These are phyloP conservation scores for Lipomyces starkeyi DNA, from an alignment of 805 yeast species.

Conservation along the genomic window DNA sequence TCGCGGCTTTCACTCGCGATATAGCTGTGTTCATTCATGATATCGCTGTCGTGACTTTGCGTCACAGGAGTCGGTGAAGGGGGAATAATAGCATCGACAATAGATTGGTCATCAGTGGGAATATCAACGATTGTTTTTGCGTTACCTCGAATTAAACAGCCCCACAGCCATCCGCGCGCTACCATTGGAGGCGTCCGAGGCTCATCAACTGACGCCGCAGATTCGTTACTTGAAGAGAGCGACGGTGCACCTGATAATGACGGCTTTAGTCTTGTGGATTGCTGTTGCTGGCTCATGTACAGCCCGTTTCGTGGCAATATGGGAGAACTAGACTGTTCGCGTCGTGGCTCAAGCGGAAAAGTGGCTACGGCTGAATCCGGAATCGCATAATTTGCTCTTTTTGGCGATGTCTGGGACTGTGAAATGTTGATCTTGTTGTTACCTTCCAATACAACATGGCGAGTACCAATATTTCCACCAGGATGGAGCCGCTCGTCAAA, in stretches of 20 bases:
- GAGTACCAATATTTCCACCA: conserved; percentile 44
- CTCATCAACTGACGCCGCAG: background rate
- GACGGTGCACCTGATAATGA: background rate
- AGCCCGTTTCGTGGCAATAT: background rate
- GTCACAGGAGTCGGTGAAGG: conserved; percentile 28
- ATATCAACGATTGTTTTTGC: conserved; percentile 13
- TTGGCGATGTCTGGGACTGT: background rate
- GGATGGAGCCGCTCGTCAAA: conserved; percentile 40
- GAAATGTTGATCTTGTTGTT: background rate
- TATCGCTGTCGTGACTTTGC: background rate
- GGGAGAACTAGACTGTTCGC: conserved; percentile 5
- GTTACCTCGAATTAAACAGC: conserved; percentile 36
- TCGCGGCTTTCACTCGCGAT: background rate
- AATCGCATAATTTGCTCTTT: background rate
- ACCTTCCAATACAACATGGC: conserved; percentile 4
- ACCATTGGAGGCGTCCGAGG: conserved; percentile 1
- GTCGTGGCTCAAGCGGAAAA: background rate
- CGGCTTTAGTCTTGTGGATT: background rate
- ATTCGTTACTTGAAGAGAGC: background rate
- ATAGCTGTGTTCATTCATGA: background rate
- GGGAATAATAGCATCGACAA: conserved; percentile 24
- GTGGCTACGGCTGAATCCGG: background rate
- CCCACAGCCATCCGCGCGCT: conserved; percentile 21
- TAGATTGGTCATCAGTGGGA: conserved; percentile 36
- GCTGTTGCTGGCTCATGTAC: background rate